Conservation (phyloP, 257 asterid species). For the Marsdenia floribunda region DNA sequence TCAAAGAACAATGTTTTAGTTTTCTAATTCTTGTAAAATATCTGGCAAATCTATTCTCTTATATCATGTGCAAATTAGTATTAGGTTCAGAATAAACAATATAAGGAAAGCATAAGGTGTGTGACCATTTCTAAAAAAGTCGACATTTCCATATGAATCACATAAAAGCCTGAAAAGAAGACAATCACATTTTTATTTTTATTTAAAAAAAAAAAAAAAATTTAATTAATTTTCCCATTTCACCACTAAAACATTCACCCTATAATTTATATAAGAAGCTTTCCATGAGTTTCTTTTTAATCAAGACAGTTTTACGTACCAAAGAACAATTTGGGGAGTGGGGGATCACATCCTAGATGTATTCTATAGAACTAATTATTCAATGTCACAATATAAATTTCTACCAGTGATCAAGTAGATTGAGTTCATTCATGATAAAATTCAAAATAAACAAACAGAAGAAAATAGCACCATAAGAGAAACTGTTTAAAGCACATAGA, state of each 20-base stretch:
- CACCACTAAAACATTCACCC: background rate
- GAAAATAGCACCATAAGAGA: conserved; percentile 6
- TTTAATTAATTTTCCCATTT: background rate
- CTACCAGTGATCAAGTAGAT: background rate
- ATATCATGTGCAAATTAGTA: background rate
- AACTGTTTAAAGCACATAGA: conserved; percentile 9
- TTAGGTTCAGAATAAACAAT: background rate
- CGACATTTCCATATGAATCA: conserved; percentile 4
- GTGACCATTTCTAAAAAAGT: background rate
- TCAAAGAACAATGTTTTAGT: conserved; percentile 5
- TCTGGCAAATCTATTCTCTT: background rate
- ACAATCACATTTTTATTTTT: background rate
- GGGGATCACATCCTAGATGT: background rate
- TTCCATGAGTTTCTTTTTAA: background rate
- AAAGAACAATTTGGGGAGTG: background rate
- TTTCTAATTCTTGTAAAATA: background rate
- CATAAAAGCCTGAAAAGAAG: conserved; percentile 2
- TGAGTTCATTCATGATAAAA: background rate
- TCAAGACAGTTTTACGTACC: background rate
- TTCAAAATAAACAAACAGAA: background rate
- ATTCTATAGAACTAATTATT: background rate
- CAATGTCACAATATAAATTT: background rate
- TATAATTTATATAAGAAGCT: background rate
- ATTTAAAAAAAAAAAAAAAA: too few relatives aligned
- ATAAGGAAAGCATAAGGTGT: background rate